These are phyloP conservation scores for Tilletiopsis washingtonensis DNA, from an alignment of 1,284 basidiomycete species.

Conservation along the genomic window DNA sequence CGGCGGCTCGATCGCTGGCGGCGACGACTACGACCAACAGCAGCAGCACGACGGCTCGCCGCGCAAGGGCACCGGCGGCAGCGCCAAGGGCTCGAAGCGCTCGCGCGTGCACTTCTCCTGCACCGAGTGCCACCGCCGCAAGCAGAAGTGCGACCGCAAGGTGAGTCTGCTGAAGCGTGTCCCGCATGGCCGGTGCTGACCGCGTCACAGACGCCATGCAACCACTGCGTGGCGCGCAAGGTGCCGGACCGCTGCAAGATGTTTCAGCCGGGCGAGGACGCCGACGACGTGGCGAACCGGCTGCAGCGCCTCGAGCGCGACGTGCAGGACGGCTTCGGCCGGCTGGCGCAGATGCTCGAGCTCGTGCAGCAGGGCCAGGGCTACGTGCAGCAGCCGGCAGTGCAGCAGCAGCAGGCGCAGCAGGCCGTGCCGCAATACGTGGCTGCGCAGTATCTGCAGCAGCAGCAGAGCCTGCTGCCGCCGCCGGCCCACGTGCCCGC, in stretches of 20 bases:
- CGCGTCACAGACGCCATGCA: slow-evolving; percentile 40
- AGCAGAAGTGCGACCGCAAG: slow-evolving; percentile 28
- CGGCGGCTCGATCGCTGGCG: not conserved
- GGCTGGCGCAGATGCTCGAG: not conserved
- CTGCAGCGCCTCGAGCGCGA: slow-evolving; percentile 26
- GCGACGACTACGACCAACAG: not conserved
- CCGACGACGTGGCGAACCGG: slow-evolving; percentile 27
- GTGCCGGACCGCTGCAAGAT: slow-evolving; percentile 42
- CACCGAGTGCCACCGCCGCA: slow-evolving; percentile 44
- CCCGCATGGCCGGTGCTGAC: not conserved
- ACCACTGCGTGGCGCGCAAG: slow-evolving; percentile 42
- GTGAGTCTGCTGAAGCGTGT: not conserved
- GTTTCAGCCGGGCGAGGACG: slow-evolving; percentile 34
- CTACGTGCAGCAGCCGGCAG: not conserved
- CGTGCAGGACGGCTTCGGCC: slow-evolving; percentile 9
- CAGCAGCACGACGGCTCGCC: not conserved
- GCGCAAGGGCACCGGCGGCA: not conserved
- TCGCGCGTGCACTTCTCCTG: slow-evolving; percentile 40
- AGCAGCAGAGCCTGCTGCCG: not conserved
- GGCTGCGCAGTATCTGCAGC: not conserved
- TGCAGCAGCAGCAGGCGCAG: not conserved
- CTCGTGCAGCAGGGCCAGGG: not conserved
- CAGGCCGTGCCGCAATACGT: not conserved
- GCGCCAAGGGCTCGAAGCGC: slow-evolving; percentile 17
- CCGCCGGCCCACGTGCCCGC: not conserved